Evolutionary conservation across 1,284 basidiomycete species (phyloP).

Genomic region (Ganoderma leucocontextum): DNA sequence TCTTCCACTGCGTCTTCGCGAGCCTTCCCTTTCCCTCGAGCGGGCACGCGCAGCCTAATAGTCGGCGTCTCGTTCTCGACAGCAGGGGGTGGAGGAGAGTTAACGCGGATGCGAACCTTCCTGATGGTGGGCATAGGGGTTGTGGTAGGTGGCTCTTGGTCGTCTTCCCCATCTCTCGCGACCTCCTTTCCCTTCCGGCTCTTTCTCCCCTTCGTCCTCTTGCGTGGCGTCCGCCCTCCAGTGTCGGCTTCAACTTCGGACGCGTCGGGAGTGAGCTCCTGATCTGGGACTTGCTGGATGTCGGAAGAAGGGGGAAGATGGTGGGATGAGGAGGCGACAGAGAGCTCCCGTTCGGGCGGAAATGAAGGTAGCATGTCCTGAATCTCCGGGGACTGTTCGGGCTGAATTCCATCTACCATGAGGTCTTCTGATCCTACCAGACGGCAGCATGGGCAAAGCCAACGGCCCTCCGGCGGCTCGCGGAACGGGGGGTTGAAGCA

Average conservation of each 20-base stretch:
- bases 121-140: slow-evolving; percentile 45
- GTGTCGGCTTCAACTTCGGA: slow-evolving; percentile 39
- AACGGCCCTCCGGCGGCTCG: slow-evolving; percentile 76
- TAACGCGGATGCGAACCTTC: slow-evolving; percentile 50
- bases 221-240: slow-evolving; percentile 38
- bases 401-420: slow-evolving; percentile 13
- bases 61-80: slow-evolving; percentile 41
- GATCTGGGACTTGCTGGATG: slow-evolving; percentile 13
- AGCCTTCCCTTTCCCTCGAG: slow-evolving; percentile 65
- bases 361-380: slow-evolving; percentile 19
- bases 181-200: slow-evolving; percentile 33
- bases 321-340: slow-evolving; percentile 62
- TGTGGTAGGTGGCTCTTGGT: slow-evolving; percentile 38
- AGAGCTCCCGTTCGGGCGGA: slow-evolving; percentile 43
- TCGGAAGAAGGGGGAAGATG: slow-evolving; percentile 25
- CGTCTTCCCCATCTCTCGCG: slow-evolving; percentile 28
- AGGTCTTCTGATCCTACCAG: slow-evolving; percentile 36
- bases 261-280: slow-evolving; percentile 36
- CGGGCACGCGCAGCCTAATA: slow-evolving; percentile 63
- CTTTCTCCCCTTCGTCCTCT: slow-evolving; percentile 32
- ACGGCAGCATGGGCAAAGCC: slow-evolving; percentile 77
- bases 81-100: slow-evolving; percentile 46
- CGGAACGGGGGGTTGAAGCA: slow-evolving; percentile 83
- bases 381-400: slow-evolving; percentile 21
- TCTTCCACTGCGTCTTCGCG: slow-evolving; percentile 61